Evolutionary conservation across 2,329 filamentous ascomycete species (phyloP), one percentile per base, ranked within the genome.

Genomic region (Albophoma yamanashiensis): DNA sequence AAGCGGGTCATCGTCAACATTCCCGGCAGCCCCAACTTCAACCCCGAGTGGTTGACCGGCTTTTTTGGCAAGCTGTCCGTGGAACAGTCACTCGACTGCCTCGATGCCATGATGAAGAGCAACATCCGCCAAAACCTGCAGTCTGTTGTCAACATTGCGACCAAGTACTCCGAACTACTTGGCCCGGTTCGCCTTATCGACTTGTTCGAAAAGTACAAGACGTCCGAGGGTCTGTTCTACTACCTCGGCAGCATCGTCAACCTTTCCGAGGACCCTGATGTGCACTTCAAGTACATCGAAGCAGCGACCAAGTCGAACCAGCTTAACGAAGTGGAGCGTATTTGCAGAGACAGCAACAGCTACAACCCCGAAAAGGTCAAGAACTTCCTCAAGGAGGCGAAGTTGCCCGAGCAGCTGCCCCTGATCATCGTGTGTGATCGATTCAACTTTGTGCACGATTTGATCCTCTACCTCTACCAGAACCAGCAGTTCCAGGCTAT

Each of bases 401-500:
- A 88, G 66, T 81, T 99, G 53, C 87, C 88, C 2, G 94, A 99
- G 75, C 93, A 97, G 77, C 82, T 99, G 52, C 94, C 94, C 52
- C 80, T 99, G 59, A 99, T 99, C 76, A 97, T 97, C 67, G 92
- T 99, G 61, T 99, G 95, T 77, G 94, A 99, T 72, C 91, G 93
- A n/a, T 97, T 95, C 83, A 96, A 97, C 79, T 96, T 99, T 70
- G 91, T 97, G 50, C 94, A 99, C 71, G 94, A 99, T 70, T 77
- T 99, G 70, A 91, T 99, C 53, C 83, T 99, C 27, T 97, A 94
- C 76, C 85, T 99, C 11, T 99, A 99, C 80, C 94, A 97, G 81
- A 96, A 96, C 77, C 93, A 99, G 76, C 93, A 97, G 72, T 99
- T 97, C 83, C 92, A 96, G 78, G 96, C 94, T 1, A 99, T 99